Base-by-base conservation (phyloP, 1,139 yeast genomes). In the Blastobotrys arbuscula region DNA sequence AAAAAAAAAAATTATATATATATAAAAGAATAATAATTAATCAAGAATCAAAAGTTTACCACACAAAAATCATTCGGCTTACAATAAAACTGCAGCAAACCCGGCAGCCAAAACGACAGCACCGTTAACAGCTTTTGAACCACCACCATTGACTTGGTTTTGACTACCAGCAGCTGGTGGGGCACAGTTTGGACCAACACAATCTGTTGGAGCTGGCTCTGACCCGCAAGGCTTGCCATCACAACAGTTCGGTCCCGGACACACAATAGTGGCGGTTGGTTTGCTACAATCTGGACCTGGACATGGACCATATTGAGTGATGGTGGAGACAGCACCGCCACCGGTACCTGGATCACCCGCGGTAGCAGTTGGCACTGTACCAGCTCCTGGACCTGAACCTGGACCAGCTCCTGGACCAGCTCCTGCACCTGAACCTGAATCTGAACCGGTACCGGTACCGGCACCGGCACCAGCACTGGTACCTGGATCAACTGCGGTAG, bases 71-170 rank as follows among this genome's bases (percentile, higher is more conserved):
- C n/a, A n/a, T n/a, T n/a, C n/a, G n/a, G 41, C 31, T 21, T 26
- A 36, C 26, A 42, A 18, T 20, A 42, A 30, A 34, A 43, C 52
- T 6, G 50, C 50, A 36, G 44, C 45, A 3, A 44, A 31, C 12
- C 48, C 48, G 16, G 31, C 48, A n/a, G 45, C 45, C 19, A 42
- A n/a, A 8, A 34, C 33, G 2, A 13, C 34, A 3, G 45, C 45
- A 21, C 38, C 38, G 19, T 16, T 34, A 15, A 42, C 20, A 15
- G 33, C 30, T 9, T 23, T 34, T 2, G 33, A n/a, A 13, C 21
- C 2, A 13, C 39, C 45, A 42, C 33, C 45, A 21, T 42, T 42
- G 39, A 42, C 45, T 26, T 42, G 45, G 20, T 15, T 15, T 15
- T 24, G 35, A 12, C 7, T 28, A 7, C 15, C 5, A 16, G 43